These are phyloP conservation scores for Microbotryomycetes sp. DNA, from an alignment of 1,284 basidiomycete species.

Conservation along the genomic window DNA sequence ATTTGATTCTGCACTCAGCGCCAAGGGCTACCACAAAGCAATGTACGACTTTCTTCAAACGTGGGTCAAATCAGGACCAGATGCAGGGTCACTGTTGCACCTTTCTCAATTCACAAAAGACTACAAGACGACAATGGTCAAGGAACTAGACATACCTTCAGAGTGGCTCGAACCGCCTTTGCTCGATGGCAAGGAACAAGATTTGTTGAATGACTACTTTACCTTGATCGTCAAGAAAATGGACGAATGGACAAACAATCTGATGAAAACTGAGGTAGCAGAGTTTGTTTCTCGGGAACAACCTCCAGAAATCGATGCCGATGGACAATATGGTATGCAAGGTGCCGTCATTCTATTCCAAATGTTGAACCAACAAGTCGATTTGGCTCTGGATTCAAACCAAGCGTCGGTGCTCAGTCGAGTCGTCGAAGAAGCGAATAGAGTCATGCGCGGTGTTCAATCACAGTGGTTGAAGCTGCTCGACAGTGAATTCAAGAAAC, in stretches of 20 bases:
- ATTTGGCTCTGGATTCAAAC: slow-evolving; percentile 89
- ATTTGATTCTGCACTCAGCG: slow-evolving; percentile 50
- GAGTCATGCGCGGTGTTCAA: slow-evolving; percentile 86
- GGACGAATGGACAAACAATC: slow-evolving; percentile 92
- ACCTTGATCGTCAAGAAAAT: slow-evolving; percentile 88
- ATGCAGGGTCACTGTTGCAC: slow-evolving; percentile 75
- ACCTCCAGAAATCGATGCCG: slow-evolving; percentile 80
- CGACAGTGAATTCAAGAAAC: slow-evolving; percentile 79
- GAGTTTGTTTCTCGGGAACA: slow-evolving; percentile 77
- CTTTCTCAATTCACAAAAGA: slow-evolving; percentile 92
- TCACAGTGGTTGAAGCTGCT: slow-evolving; percentile 79
- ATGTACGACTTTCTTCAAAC: slow-evolving; percentile 68
- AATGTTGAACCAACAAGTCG: slow-evolving; percentile 88
- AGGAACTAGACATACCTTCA: slow-evolving; percentile 74
- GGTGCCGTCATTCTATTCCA: slow-evolving; percentile 94
- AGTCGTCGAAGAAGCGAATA: slow-evolving; percentile 79
- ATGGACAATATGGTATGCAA: slow-evolving; percentile 85
- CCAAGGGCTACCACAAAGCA: slow-evolving; percentile 88
- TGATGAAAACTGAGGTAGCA: slow-evolving; percentile 83
- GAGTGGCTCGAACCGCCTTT: slow-evolving; percentile 82
- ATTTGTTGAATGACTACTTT: slow-evolving; percentile 92
- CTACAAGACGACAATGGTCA: slow-evolving; percentile 83
- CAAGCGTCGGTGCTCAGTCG: slow-evolving; percentile 88
- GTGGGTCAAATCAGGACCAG: slow-evolving; percentile 62
- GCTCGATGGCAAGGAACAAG: slow-evolving; percentile 86